Base-by-base conservation (phyloP, 1,284 basidiomycete species). In the Coriolopsis trogii region DNA sequence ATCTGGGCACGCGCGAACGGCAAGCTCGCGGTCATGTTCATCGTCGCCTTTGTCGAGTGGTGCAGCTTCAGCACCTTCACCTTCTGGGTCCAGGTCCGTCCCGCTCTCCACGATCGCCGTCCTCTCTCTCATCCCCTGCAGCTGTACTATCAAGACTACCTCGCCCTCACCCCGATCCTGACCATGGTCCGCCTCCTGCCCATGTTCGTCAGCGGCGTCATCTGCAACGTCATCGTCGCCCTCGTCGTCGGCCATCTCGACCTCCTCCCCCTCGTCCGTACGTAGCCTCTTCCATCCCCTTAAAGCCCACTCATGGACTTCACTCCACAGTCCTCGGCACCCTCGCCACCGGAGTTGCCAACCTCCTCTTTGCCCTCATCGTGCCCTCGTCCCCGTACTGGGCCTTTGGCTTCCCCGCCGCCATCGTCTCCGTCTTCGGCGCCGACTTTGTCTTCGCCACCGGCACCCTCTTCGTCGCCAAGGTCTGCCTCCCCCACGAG, bases 181-280 rank as follows among this genome's bases (percentile, higher is more conserved):
- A 87, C 91, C 0, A 91, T 93, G 70, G 65, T 93, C 23, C 83
- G 89, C 6, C 77, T 95, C 57, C 59, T 94, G 4, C 93, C 93
- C 0, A 90, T 89, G 80, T 80, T 82, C 16, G 68, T 92, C 26
- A 81, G 78, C 6, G 91, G 91, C 7, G 60, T 87, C 16, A 44
- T 84, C 7, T 89, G 86, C 63, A 92, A 91, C 63, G 64, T 87
- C 20, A 69, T 91, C 55, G 81, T 91, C 18, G 83, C 84, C 0
- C 64, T 85, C 39, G 71, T 86, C 46, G 75, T 88, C 16, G 75
- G 79, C 0, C 81, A 73, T 44, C 72, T 89, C 4, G 74, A 81
- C 1, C 66, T 87, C 0, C 69, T 82, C 2, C 75, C 72, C 51
- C 75, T 91, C 43, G 69, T 85, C 28, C 74, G 85, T 86, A 55